Evolutionary conservation across 2,329 filamentous ascomycete species (phyloP).

Genomic region (Trichoderma aggressivum): DNA sequence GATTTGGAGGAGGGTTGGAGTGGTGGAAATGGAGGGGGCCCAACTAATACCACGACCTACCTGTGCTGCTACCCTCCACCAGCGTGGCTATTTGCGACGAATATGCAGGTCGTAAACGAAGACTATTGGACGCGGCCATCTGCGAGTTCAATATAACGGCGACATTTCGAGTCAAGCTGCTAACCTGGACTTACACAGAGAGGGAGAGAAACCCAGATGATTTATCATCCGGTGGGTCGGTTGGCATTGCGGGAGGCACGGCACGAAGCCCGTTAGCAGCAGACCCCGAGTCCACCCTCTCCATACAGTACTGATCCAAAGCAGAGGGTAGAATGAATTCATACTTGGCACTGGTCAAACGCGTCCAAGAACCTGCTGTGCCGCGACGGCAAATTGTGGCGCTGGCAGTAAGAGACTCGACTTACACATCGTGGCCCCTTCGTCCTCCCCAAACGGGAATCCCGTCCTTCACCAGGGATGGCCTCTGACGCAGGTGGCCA

Average conservation of each 20-base stretch:
- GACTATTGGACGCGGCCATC: not conserved
- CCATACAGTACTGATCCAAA: not conserved
- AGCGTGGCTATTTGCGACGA: not conserved
- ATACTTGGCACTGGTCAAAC: too few relatives aligned
- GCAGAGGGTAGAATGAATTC: too few relatives aligned
- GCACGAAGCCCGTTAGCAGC: slow-evolving; percentile 2
- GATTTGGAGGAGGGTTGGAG: not conserved
- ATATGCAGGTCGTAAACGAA: not conserved
- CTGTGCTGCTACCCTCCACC: not conserved
- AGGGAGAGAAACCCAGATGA: not conserved
- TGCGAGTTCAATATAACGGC: not conserved
- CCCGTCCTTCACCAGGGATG: not conserved
- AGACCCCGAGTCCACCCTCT: not conserved
- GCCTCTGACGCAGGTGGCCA: not conserved
- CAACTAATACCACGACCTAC: not conserved
- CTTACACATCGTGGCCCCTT: not conserved
- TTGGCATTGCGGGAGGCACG: slow-evolving; percentile 11
- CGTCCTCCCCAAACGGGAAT: not conserved
- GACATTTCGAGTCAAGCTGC: not conserved
- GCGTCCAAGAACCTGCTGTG: not conserved
- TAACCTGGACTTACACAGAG: not conserved
- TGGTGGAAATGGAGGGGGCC: not conserved
- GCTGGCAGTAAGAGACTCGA: not conserved
- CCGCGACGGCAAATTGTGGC: not conserved
- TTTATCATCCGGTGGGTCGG: not conserved